Base-by-base conservation (phyloP, 2,329 filamentous ascomycete species). In the Myriosclerotinia scirpicola region DNA sequence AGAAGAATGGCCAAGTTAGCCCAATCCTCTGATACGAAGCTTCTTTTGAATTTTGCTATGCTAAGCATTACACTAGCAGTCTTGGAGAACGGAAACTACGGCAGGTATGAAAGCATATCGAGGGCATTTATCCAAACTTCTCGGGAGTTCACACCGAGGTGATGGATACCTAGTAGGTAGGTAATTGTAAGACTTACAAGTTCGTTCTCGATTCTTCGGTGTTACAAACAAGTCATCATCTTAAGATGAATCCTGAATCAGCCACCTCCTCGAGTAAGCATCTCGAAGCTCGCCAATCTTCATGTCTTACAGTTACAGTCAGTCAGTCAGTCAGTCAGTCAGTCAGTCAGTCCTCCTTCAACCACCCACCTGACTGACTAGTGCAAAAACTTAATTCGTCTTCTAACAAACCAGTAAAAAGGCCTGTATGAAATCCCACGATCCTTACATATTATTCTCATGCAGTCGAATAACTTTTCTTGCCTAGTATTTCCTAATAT, bases 11-110 rank as follows among this genome's bases (percentile, higher is more conserved):
- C 46, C 38, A 26, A 50, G 58, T 5, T 22, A 22, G 22, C 36
- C 12, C 60, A 54, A 42, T 40, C 44, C 54, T 62, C 36, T 64
- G 61, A 64, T 63, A 63, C 60, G 36, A 64, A 53, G 50, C 36
- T 63, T 63, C 48, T 54, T 30, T 58, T 30, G 17, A 42, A n/a
- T 2, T 40, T 53, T 30, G 12, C 36, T 8, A n/a, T 63, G 26
- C 17, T 64, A 34, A 60, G 50, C 15, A 50, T 60, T 30, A 17
- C 8, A 36, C 44, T 60, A 38, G 53, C 20, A 22, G n/a, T 38
- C 34, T 40, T 38, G 5, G 20, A 40, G 30, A 55, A 40, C 9
- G 20, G 20, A 40, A 40, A 26, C 54, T 55, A 55, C 5, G 15
- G 30, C 7, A 60, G 42, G 56, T 26, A 48, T 48, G 42, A 36